Base-by-base conservation (phyloP, 768 basidiomycete genomes). In the Saitozyma podzolica region DNA sequence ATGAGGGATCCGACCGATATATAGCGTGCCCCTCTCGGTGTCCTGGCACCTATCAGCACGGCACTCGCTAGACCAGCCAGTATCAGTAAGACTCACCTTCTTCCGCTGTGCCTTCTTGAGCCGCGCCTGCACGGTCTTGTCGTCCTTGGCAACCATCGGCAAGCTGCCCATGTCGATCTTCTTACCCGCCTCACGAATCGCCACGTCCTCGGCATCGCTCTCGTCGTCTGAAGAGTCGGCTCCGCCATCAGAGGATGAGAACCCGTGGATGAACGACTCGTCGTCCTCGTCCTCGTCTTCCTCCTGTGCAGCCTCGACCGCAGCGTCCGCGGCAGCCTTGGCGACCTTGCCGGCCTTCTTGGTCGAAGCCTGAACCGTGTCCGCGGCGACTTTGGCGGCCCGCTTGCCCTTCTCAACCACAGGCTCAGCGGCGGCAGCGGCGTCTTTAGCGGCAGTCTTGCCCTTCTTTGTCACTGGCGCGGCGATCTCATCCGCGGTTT, bases 1-100 rank as follows among this genome's bases (percentile, higher is more conserved):
- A 70, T 97, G 93, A 1, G 96, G 96, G 58, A 99, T 84, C 62
- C 93, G 88, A 14, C 93, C 88, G 58, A 99, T 83, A 82, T 86
- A 93, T 19, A 99, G 75, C 0, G 94, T 92, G 29, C 96, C 96
- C 48, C 85, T 85, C 68, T 91, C 87, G 66, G 83, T 84, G 37
- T 83, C 82, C 86, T 87, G 69, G 29, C 0, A 41, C 9, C 42
- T 9, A 49, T 56, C 40, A 65, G 56, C 8, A 59, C 9, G 20
- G 50, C 16, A 17, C 37, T 49, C 39, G 47, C 48, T 41, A 19
- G 13, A n/a, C 56, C 9, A 43, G n/a, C 59, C 10, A 19, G 37
- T 47, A 3, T 47, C 13, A 2, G 9, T 54, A 14, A 42, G 8
- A 80, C 88, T 63, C 70, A 92, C 93, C 61, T 85, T 86, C 76